These are phyloP conservation scores for Diaporthe citriasiana DNA, from an alignment of 2,329 filamentous ascomycete species.

Conservation along the genomic window DNA sequence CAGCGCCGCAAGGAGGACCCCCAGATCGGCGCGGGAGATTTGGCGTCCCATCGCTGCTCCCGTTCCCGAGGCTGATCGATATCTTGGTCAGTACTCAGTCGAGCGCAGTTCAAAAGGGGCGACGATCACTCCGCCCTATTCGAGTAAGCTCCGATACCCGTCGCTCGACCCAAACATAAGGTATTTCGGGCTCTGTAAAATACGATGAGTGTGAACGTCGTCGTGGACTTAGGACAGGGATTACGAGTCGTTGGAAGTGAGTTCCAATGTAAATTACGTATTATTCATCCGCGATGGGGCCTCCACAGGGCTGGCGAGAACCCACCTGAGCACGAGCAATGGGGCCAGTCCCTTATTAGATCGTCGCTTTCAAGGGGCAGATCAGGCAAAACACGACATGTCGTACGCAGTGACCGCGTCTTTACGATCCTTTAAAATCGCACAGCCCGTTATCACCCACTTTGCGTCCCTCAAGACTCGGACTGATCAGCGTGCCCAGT, in stretches of 20 bases:
- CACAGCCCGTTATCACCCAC: slow-evolving; percentile 9
- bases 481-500: not conserved
- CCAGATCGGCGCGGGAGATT: slow-evolving; percentile 27
- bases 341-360: slow-evolving; percentile 20
- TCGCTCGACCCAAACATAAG: slow-evolving; percentile 1
- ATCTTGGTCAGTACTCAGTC: slow-evolving; percentile 12
- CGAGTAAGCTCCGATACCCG: not conserved
- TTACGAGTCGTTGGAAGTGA: not conserved
- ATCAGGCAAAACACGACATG: not conserved
- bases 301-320: slow-evolving; percentile 23
- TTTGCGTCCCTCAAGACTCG: not conserved
- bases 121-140: slow-evolving; percentile 26
- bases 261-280: not conserved
- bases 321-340: slow-evolving; percentile 22
- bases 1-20: not conserved
- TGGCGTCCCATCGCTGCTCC: slow-evolving; percentile 13
- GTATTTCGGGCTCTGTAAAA: slow-evolving; percentile 4
- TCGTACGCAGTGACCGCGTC: not conserved
- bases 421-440: not conserved
- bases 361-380: slow-evolving; percentile 15
- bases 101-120: slow-evolving; percentile 23
- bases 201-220: not conserved
- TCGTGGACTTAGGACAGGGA: not conserved
- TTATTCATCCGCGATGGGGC: not conserved
- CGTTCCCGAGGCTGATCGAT: slow-evolving; percentile 21